Evolutionary conservation across 805 yeast species (phyloP), one percentile per base, ranked within the genome.

Genomic region (Candida peoriensis): DNA sequence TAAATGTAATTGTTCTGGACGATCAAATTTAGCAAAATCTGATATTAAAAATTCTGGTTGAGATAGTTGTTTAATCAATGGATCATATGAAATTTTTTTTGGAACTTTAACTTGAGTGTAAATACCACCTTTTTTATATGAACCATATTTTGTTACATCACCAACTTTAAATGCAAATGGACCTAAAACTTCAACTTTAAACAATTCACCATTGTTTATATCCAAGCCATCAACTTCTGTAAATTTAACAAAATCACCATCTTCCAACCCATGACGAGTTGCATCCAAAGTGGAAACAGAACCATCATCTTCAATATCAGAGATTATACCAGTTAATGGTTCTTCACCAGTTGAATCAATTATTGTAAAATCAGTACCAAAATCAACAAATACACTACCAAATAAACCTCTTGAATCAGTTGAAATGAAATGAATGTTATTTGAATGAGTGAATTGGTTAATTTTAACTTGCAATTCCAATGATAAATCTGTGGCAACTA

Each of bases 91-190:
- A 16, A 81, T 46, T 19, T 65, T 68, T 32, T 58, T 60, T 20
- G 98, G 97, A 52, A 83, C 77, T 64, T 89, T 89, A 31, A 90
- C 96, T 64, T 93, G 95, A 17, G 88, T 83, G 67, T 85, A 93
- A 32, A 85, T 67, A 44, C 99, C 99, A 32, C 96, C 96, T 52
- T 77, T 78, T 34, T 65, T 59, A 55, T 87, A 93, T 2, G 67
- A 59, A 16, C 89, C 95, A 38, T 75, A 66, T 36, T 76, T 71
- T 16, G 64, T 51, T 1, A 71, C 68, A 36, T 60, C 61, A 12
- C 72, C 76, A 39, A 90, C 76, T 54, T 76, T 78, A 69, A 84
- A 93, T 3, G 97, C 94, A 55, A 75, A 88, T n/a, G 98, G 98
- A 12, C 97, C 98, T 41, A 83, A 68, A 2, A 88, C 97, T 54